These are phyloP conservation scores for Plasmodium gonderi DNA, from an alignment of 169 alveolate species.

Conservation along the genomic window DNA sequence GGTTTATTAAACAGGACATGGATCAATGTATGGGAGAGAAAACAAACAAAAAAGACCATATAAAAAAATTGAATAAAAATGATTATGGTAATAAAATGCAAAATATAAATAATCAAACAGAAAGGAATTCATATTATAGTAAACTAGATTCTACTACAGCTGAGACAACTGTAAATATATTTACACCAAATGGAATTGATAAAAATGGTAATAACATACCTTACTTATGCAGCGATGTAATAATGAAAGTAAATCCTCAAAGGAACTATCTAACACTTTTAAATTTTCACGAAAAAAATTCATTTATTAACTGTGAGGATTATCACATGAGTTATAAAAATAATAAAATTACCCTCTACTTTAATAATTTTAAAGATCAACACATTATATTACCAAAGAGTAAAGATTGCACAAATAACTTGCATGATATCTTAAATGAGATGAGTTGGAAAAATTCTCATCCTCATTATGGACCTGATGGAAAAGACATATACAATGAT, in stretches of 20 bases:
- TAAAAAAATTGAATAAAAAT: slow-evolving; percentile 4
- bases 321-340: slow-evolving; percentile 43
- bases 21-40: slow-evolving; percentile 49
- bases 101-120: background rate
- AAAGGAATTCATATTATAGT: background rate
- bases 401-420: slow-evolving; percentile 18
- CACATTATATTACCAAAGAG: slow-evolving; percentile 61
- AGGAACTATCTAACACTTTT: slow-evolving; percentile 19
- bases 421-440: slow-evolving; percentile 14
- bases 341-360: slow-evolving; percentile 34
- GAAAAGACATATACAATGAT: background rate
- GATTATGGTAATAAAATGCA: background rate
- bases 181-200: slow-evolving; percentile 72
- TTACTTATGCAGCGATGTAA: slow-evolving; percentile 27
- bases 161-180: slow-evolving; percentile 44
- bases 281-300: slow-evolving; percentile 9
- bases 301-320: slow-evolving; percentile 38
- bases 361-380: slow-evolving; percentile 51
- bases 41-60: slow-evolving; percentile 13
- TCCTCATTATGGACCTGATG: background rate
- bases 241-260: slow-evolving; percentile 7
- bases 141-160: background rate
- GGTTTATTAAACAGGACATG: slow-evolving; percentile 76
- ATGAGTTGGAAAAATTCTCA: slow-evolving; percentile 34
- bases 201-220: slow-evolving; percentile 45